Conservation (phyloP, 2,329 filamentous ascomycete genomes). For the Cercospora zeina region DNA sequence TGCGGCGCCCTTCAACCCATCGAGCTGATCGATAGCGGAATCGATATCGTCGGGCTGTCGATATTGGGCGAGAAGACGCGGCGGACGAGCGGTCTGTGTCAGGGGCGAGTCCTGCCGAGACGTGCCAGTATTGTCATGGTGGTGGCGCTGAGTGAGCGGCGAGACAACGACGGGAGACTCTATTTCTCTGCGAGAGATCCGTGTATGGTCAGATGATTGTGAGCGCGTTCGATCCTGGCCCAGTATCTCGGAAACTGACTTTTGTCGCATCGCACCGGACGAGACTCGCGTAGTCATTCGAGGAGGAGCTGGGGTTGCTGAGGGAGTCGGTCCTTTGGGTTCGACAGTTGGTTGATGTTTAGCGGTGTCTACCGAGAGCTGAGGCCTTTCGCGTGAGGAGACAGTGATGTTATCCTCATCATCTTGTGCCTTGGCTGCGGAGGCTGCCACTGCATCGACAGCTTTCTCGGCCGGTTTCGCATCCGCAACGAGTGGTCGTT, state of each 20-base stretch:
- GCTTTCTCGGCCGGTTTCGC: conserved; percentile 27
- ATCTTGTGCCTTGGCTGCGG: conserved; percentile 15
- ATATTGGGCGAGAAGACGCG: conserved; percentile 18
- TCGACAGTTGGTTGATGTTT: conserved; percentile 20
- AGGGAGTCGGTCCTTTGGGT: conserved; percentile 15
- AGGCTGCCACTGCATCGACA: neutral
- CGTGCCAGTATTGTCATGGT: conserved; percentile 30
- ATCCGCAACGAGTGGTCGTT: conserved; percentile 9
- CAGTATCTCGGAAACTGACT: conserved; percentile 71
- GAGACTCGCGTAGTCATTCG: conserved; percentile 68
- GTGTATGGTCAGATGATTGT: conserved; percentile 19
- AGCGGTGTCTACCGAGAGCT: conserved; percentile 31
- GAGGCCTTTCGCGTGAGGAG: conserved; percentile 23
- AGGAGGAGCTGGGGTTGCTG: conserved; percentile 32
- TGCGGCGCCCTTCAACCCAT: conserved; percentile 49
- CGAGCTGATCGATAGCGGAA: conserved; percentile 34
- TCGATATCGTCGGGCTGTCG: conserved; percentile 13
- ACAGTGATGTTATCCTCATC: conserved; percentile 35
- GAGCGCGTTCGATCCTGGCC: conserved; percentile 58
- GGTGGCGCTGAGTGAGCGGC: conserved; percentile 44
- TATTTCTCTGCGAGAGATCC: conserved; percentile 14
- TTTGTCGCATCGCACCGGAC: conserved; percentile 68
- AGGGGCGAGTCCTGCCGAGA: neutral
- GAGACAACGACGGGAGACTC: conserved; percentile 39
- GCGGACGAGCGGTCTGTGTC: conserved; percentile 15